Percentiles rank a stretch among this genome's conserved stretches.
Conservation (phyloP, 2,329 filamentous ascomycete species). For the Furcasterigmium furcatum region DNA sequence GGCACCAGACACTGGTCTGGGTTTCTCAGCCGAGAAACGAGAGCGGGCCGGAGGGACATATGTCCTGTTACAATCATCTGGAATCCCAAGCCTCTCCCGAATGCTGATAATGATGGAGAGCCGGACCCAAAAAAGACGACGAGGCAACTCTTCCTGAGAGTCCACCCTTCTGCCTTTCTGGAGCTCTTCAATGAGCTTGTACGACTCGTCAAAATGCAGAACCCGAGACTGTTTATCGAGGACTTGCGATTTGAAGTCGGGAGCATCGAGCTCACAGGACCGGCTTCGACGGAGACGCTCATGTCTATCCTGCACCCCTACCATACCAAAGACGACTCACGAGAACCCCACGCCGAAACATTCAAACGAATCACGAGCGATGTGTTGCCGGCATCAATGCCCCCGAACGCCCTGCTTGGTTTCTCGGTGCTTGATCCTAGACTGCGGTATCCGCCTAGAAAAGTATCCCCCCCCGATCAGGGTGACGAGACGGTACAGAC, state of each 20-base stretch:
- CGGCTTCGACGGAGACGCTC: constrained; percentile 76
- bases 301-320: constrained; percentile 62
- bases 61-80: constrained; percentile 74
- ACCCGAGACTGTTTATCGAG: constrained; percentile 60
- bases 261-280: constrained; percentile 56
- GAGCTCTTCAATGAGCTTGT: constrained; percentile 65
- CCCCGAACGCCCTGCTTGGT: constrained; percentile 64
- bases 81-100: constrained; percentile 46
- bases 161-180: constrained; percentile 79
- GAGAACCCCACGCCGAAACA: constrained; percentile 38
- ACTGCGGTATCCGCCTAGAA: constrained; percentile 70
- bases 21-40: constrained; percentile 48
- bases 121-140: constrained; percentile 18
- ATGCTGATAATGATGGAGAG: constrained; percentile 1
- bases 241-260: constrained; percentile 68
- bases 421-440: constrained; percentile 80
- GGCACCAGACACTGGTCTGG: constrained; percentile 48
- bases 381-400: constrained; percentile 67
- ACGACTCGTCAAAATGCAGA: constrained; percentile 54
- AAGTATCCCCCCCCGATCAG: constrained; percentile 34
- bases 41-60: constrained; percentile 54
- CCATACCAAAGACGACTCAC: constrained; percentile 22
- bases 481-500: constrained; percentile 30
- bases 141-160: constrained; percentile 61
- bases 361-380: constrained; percentile 55